These are phyloP conservation scores for Rhododendron williamsianum DNA, from an alignment of 148 eudicot species.

Conservation along the genomic window DNA sequence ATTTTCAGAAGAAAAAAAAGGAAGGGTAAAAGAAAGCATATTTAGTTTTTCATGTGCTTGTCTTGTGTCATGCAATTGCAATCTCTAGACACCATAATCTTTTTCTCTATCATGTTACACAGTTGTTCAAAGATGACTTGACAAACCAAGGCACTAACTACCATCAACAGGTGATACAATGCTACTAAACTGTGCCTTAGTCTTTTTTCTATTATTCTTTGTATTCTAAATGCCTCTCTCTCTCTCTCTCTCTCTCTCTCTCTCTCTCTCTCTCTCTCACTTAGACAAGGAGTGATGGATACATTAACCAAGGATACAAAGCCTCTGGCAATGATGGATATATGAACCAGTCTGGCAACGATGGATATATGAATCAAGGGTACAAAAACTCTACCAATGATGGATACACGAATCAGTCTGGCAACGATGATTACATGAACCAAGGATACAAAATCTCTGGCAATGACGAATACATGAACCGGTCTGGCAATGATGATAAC, in stretches of 20 bases:
- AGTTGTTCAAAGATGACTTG: conserved; percentile 2
- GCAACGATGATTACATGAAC: too few relatives aligned
- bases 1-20: background rate
- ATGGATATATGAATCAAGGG: too few relatives aligned
- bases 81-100: background rate
- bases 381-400: too few relatives aligned
- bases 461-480: conserved; percentile 22
- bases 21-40: too few relatives aligned
- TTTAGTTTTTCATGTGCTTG: background rate
- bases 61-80: background rate
- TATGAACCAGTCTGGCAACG: too few relatives aligned
- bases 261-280: background rate
- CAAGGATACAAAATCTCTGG: background rate
- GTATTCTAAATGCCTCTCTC: background rate
- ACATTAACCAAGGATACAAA: too few relatives aligned
- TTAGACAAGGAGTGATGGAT: conserved; percentile 45
- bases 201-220: background rate
- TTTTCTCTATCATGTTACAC: background rate
- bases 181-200: background rate
- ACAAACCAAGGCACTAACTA: background rate
- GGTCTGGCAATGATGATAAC: conserved; percentile 30
- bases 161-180: background rate
- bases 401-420: too few relatives aligned
- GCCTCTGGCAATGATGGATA: too few relatives aligned
- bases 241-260: background rate